Conservation (phyloP, 202 grass and related monocot genomes). For the Bolboschoenoplectus hybrid region DNA sequence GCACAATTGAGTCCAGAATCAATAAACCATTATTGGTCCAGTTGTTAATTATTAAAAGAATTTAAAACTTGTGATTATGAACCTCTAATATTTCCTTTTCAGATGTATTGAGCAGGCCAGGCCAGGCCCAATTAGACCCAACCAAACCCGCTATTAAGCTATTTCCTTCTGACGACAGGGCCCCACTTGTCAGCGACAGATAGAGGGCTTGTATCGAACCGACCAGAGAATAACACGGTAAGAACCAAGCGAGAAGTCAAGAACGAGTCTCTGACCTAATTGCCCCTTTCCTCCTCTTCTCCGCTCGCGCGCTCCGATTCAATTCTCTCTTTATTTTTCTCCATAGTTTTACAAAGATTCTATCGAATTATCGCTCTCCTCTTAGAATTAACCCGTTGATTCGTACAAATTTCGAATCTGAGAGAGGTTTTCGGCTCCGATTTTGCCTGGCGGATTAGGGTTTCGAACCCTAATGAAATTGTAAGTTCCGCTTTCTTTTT, state of each 20-base stretch:
- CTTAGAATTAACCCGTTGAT: neutral
- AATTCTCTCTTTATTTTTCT: neutral
- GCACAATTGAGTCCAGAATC: too few relatives aligned
- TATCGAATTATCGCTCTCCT: neutral
- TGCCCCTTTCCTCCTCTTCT: neutral
- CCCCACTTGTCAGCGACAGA: neutral
- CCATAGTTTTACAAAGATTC: neutral
- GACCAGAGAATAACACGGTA: too few relatives aligned
- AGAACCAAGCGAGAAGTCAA: too few relatives aligned
- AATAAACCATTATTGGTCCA: too few relatives aligned
- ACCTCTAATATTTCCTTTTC: too few relatives aligned
- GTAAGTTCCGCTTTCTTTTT: neutral
- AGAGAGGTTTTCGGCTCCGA: neutral
- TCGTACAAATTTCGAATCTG: neutral
- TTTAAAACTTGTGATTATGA: too few relatives aligned
- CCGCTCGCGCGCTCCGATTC: neutral
- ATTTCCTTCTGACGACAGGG: neutral
- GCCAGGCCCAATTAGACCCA: neutral
- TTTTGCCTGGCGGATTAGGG: conserved; percentile 24
- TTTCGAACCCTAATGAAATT: conserved; percentile 8
- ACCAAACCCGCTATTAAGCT: neutral
- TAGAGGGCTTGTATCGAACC: neutral
- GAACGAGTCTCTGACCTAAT: too few relatives aligned
- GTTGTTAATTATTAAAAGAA: too few relatives aligned
- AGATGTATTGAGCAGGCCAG: neutral